Evolutionary conservation across 768 basidiomycete species (phyloP).

Genomic region (Neoboletus brunneissimus): DNA sequence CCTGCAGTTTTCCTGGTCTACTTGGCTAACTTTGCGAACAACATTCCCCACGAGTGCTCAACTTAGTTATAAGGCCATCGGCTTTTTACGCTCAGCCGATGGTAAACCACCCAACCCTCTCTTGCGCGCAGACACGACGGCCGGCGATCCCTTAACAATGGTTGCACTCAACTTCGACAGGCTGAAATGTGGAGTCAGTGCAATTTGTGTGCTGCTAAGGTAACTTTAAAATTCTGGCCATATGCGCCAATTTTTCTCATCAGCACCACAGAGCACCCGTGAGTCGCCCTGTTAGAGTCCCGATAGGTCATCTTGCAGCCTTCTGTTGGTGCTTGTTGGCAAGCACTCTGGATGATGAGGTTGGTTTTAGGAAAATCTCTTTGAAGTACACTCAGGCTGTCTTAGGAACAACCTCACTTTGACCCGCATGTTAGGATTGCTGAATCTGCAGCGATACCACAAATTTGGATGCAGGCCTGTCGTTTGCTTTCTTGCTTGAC

Average conservation of each 20-base stretch:
- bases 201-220: slow-evolving; percentile 57
- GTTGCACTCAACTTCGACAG: slow-evolving; percentile 61
- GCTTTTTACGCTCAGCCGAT: slow-evolving; percentile 7
- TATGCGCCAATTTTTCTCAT: neutral
- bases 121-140: slow-evolving; percentile 14
- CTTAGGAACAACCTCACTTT: slow-evolving; percentile 45
- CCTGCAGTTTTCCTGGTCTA: slow-evolving; percentile 60
- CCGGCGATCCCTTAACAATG: slow-evolving; percentile 46
- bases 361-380: slow-evolving; percentile 17
- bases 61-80: slow-evolving; percentile 10
- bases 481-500: slow-evolving; percentile 48
- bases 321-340: slow-evolving; percentile 51
- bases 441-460: slow-evolving; percentile 46
- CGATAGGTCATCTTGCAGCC: slow-evolving; percentile 59
- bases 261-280: slow-evolving; percentile 43
- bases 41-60: slow-evolving; percentile 50
- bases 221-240: slow-evolving; percentile 23
- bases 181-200: slow-evolving; percentile 49
- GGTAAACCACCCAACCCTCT: slow-evolving; percentile 6
- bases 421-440: slow-evolving; percentile 52
- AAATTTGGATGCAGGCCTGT: slow-evolving; percentile 55
- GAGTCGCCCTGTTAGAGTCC: slow-evolving; percentile 64
- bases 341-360: slow-evolving; percentile 47
- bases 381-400: slow-evolving; percentile 3
- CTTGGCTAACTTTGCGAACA: slow-evolving; percentile 55